Conservation (phyloP, 2,329 filamentous ascomycete species). For the Aureobasidium uvarum region DNA sequence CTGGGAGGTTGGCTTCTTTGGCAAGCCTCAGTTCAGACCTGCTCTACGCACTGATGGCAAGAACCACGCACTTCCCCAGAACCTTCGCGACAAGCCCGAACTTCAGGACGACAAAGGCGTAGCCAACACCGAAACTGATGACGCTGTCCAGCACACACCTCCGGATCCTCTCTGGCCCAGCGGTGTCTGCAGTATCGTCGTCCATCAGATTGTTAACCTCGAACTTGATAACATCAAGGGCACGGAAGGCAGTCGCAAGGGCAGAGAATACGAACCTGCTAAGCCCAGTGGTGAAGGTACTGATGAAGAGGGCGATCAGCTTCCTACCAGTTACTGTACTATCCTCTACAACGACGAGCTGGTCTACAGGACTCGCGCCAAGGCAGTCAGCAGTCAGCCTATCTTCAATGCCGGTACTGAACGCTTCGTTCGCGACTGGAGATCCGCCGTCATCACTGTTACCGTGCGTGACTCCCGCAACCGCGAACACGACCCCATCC, state of each 20-base stretch:
- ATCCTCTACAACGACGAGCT: conserved; percentile 86
- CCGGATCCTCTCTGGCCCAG: conserved; percentile 96
- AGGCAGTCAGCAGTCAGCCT: conserved; percentile 89
- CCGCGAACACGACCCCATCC: conserved; percentile 88
- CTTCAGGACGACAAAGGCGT: conserved; percentile 86
- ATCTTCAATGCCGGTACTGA: conserved; percentile 98
- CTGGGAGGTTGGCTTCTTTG: conserved; percentile 96
- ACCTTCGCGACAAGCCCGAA: conserved; percentile 69
- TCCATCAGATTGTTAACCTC: conserved; percentile 94
- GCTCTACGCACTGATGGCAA: conserved; percentile 85
- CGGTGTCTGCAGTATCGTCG: conserved; percentile 78
- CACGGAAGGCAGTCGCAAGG: conserved; percentile 74
- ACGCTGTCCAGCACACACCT: conserved; percentile 84
- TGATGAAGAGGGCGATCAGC: conserved; percentile 73
- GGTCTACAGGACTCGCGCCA: conserved; percentile 88
- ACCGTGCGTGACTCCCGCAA: conserved; percentile 86
- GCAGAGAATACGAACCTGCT: conserved; percentile 84
- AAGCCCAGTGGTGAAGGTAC: conserved; percentile 80
- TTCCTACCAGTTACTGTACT: conserved; percentile 92
- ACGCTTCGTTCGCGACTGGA: conserved; percentile 89
- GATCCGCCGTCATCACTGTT: conserved; percentile 79
- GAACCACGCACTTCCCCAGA: conserved; percentile 70
- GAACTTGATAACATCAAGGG: conserved; percentile 91
- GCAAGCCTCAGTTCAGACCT: conserved; percentile 81
- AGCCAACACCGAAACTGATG: conserved; percentile 69